Percentiles rank a stretch among this genome's conserved stretches.
Conservation (phyloP, 345 rosid genomes). For the Gossypium herbaceum region DNA sequence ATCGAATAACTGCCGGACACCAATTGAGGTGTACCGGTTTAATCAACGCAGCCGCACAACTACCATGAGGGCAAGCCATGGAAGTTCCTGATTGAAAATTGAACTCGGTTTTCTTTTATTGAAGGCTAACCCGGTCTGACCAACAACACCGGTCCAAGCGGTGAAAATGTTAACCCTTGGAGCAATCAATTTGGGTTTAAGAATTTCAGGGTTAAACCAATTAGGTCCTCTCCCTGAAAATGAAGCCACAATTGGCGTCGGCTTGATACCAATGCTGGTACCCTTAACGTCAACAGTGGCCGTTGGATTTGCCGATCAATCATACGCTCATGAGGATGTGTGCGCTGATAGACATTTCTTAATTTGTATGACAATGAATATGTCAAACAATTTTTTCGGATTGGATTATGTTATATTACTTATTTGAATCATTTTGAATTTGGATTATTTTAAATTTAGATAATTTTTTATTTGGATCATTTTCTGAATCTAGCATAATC, state of each 20-base stretch:
- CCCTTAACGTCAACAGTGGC: conserved; percentile 75
- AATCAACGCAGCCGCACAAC: conserved; percentile 81
- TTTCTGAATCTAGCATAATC: too few relatives aligned
- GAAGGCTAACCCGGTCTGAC: conserved; percentile 66
- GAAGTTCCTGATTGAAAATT: conserved; percentile 85
- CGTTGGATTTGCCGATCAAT: conserved; percentile 25
- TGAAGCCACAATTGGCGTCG: conserved; percentile 84
- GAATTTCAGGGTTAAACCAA: conserved; percentile 67
- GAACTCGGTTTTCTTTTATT: conserved; percentile 66
- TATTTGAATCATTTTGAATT: too few relatives aligned
- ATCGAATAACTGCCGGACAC: conserved; percentile 70
- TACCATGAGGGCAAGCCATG: conserved; percentile 85
- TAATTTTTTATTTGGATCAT: too few relatives aligned
- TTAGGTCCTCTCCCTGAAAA: conserved; percentile 78
- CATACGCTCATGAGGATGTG: too few relatives aligned
- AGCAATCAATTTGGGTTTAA: conserved; percentile 82
- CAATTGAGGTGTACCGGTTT: conserved; percentile 80
- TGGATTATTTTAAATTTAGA: too few relatives aligned
- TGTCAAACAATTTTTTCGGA: too few relatives aligned
- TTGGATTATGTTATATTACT: too few relatives aligned
- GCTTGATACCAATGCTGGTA: conserved; percentile 66
- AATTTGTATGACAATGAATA: too few relatives aligned
- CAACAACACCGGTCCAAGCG: conserved; percentile 75
- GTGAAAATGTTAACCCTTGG: conserved; percentile 81
- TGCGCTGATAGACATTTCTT: too few relatives aligned